Base-by-base conservation (phyloP, 148 eudicot species). In the Chenopodium album region DNA sequence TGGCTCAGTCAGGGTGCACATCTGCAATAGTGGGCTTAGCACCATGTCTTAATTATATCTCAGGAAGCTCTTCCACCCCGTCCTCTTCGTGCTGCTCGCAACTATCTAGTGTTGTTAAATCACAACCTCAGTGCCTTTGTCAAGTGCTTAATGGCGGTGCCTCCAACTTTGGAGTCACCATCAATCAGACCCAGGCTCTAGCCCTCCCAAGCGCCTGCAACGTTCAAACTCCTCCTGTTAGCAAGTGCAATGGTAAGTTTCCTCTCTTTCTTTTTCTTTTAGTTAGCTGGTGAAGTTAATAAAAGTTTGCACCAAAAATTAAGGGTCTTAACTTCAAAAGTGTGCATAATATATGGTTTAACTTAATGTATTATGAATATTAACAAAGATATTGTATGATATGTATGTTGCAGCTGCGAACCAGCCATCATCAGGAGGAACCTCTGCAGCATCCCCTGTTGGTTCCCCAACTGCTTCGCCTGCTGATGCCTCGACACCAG, bases 191-290 rank as follows among this genome's bases (percentile, higher is more conserved):
- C 31, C 83, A 65, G 37, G 89, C 89, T 76, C 26, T 87, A 3
- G 46, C 83, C 4, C 87, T 87, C 50, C 89, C 89, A 3, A 54
- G 64, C 46, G 87, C 84, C 31, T 87, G 89, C 74, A 87, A 87
- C 28, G 87, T 85, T 63, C 67, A 79, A 28, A 87, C 89, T 28
- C 87, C 89, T 19, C 83, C 85, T 28, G 81, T 50, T 54, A 87
- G 85, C 78, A 84, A 65, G 9, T 87, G 89, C 63, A 87, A 81
- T 3, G 81, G 88, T 86, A 84, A 75, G 80, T 50, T 12, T n/a
- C 32, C 5, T 23, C 76, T 56, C 17, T 56, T 13, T 4, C 17
- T 3, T 16, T 10, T 4, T 56, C 20, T 13, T 1, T 52, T 2
- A 9, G 7, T 46, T 5, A 46, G 52, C 52, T 48, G 52, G 52